Conservation (phyloP, 106 monocot genomes). For the Dactylorhiza incarnata region DNA sequence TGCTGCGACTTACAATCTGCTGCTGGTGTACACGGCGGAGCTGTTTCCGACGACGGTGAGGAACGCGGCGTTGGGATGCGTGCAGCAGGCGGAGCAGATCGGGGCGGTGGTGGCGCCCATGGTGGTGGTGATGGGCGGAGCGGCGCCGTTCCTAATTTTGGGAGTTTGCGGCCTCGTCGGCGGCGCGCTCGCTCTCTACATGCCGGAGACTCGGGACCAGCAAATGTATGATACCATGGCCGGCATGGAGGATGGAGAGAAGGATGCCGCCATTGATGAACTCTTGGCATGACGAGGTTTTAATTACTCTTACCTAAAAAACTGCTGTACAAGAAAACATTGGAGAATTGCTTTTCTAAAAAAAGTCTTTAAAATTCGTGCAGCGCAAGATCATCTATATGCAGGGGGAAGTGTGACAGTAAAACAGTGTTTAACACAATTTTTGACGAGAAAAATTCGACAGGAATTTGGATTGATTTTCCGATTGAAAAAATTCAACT, state of each 20-base stretch:
- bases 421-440: too few species aligned
- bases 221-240: slow-evolving; percentile 62
- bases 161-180: slow-evolving; percentile 34
- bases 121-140: slow-evolving; percentile 55
- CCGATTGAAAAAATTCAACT: too few species aligned
- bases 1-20: slow-evolving; percentile 70
- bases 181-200: slow-evolving; percentile 24
- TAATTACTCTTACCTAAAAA: too few species aligned
- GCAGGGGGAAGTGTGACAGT: too few species aligned
- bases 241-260: slow-evolving; percentile 40
- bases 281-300: too few species aligned
- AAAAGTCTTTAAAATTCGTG: too few species aligned
- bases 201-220: slow-evolving; percentile 51
- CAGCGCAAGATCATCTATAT: too few species aligned
- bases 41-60: slow-evolving; percentile 86
- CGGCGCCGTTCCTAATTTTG: slow-evolving; percentile 37
- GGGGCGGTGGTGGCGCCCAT: slow-evolving; percentile 73
- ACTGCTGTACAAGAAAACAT: too few species aligned
- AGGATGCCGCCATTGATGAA: slow-evolving; percentile 14
- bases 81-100: slow-evolving; percentile 53
- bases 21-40: slow-evolving; percentile 71
- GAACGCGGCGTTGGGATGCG: slow-evolving; percentile 64
- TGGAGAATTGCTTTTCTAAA: too few species aligned
- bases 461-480: too few species aligned
- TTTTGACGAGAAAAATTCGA: too few species aligned